A percentile compares a stretch with the other conserved stretches of the same genome.
Evolutionary conservation across 306 rosid genomes (phyloP).

Genomic region (Albizia julibrissin): DNA sequence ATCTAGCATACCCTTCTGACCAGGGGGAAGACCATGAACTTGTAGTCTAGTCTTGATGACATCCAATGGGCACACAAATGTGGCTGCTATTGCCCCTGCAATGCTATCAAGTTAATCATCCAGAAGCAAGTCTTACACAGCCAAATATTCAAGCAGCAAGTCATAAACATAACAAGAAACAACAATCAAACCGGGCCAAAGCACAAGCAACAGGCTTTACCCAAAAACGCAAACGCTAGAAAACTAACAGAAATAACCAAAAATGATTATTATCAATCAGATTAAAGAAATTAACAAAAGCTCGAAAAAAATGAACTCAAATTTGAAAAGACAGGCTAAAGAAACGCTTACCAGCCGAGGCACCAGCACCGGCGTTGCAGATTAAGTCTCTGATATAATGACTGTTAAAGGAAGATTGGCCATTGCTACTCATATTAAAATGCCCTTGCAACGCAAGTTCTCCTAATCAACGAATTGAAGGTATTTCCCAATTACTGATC

Average conservation of each 20-base stretch:
- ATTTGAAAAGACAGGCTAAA: neutral
- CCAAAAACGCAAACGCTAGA: neutral
- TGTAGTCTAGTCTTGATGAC: conserved; percentile 98
- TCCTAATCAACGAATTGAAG: conserved; percentile 4
- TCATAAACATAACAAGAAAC: neutral
- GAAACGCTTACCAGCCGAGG: conserved; percentile 70
- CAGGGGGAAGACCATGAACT: conserved; percentile 86
- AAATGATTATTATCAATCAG: neutral
- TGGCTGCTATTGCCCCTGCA: conserved; percentile 90
- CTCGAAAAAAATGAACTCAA: conserved; percentile 33
- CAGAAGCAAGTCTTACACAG: neutral
- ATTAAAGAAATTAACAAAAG: conserved; percentile 23
- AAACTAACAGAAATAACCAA: neutral
- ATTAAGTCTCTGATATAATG: conserved; percentile 45
- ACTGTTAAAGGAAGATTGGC: conserved; percentile 39
- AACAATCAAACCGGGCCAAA: neutral
- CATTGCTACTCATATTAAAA: conserved; percentile 59
- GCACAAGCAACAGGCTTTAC: neutral
- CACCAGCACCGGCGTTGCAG: conserved; percentile 84
- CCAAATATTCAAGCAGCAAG: neutral
- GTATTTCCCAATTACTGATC: neutral
- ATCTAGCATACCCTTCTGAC: conserved; percentile 63
- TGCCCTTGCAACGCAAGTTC: conserved; percentile 12
- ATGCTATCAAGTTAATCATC: conserved; percentile 23
- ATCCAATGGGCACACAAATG: conserved; percentile 94